Evolutionary conservation across 2,329 filamentous ascomycete species (phyloP), one percentile per base, ranked within the genome.

Genomic region (Nemania serpens): DNA sequence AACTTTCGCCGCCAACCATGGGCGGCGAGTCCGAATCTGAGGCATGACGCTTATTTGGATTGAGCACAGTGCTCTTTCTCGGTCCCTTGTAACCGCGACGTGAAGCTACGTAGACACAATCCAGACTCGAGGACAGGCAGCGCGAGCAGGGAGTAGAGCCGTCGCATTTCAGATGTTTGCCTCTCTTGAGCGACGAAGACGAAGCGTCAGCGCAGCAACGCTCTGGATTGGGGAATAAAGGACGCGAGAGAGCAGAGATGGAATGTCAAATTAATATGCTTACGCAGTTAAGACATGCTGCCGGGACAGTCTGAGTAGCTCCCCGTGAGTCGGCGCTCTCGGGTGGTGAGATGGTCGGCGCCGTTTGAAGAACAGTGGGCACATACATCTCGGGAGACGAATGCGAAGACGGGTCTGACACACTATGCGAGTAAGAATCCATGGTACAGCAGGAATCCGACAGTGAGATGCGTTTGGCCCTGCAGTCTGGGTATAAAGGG

Each of bases 101-200:
- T 41, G 89, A 92, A 46, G 88, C 86, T 50, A 91, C 85, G 72
- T 91, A 93, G 70, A 87, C 77, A 74, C 91, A 94, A 49, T 88
- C 81, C 17, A 81, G 77, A 58, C 83, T 82, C 49, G 83, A 81
- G 52, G 78, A 75, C 20, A 77, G 76, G 74, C 90, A 93, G 55
- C 91, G 86, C 48, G 84, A 82, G 75, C 91, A 93, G 12, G 90
- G 90, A 34, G 77, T 87, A 39, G 79, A 76, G 29, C 89, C 89
- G 74, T 93, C 88, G 72, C 90, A 93, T 73, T 91, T 93, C 50
- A 93, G 81, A 74, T 93, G 91, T 70, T 91, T 86, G 65, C 72
- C 77, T 53, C 84, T 80, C 84, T 87, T 71, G 53, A 45, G 37
- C 48, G 11, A 49, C 13, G 46, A 67, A 64, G 53, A 53, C 34